Conservation (phyloP, 192 early-diverging fungal genomes). For the Mortierella claussenii region DNA sequence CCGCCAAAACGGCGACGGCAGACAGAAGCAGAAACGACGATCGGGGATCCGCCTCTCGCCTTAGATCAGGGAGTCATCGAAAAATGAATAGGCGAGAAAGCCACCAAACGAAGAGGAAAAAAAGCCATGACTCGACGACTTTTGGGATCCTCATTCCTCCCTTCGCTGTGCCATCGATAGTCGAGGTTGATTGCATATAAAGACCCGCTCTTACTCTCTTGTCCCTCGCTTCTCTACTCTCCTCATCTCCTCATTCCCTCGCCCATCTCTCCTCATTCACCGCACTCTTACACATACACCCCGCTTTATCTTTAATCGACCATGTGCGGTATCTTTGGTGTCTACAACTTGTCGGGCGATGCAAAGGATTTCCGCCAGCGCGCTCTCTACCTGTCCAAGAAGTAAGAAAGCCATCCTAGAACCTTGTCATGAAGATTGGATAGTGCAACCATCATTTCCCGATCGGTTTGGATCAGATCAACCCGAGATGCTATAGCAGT, state of each 20-base stretch:
- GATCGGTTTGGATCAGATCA: too few species aligned
- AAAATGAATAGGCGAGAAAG: too few species aligned
- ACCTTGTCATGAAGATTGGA: too few species aligned
- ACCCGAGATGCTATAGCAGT: too few species aligned
- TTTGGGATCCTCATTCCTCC: too few species aligned
- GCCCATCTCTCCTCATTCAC: neutral
- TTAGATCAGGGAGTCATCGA: neutral
- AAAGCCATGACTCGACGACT: neutral
- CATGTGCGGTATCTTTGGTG: constrained; percentile 99
- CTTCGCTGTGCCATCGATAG: too few species aligned
- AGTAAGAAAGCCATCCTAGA: too few species aligned
- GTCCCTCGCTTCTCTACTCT: neutral
- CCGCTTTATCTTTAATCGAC: constrained; percentile 10
- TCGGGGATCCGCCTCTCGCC: neutral
- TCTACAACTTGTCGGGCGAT: constrained; percentile 88
- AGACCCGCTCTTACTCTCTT: neutral
- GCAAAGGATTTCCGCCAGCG: constrained; percentile 80
- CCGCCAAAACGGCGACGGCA: neutral
- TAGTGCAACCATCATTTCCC: too few species aligned
- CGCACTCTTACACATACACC: neutral
- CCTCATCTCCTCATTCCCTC: neutral
- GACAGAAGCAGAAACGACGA: too few species aligned
- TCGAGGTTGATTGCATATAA: too few species aligned
- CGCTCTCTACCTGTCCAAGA: constrained; percentile 88
- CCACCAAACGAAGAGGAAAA: neutral